These are phyloP conservation scores for Lichtheimia hyalospora DNA, from an alignment of 371 early-diverging fungal genomes.

Conservation along the genomic window DNA sequence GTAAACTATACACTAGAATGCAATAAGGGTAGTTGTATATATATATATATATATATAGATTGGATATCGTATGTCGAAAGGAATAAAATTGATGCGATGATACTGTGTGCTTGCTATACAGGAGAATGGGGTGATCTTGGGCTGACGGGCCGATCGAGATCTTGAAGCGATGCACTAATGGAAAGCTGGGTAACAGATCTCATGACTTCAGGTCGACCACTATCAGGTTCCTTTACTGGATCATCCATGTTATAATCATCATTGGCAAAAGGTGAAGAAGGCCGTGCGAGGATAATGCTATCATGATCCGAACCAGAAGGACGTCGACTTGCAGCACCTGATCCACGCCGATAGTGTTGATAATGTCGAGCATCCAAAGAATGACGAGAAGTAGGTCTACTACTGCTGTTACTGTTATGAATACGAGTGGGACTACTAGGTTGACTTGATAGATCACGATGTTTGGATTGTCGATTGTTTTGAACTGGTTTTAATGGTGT, in stretches of 20 bases:
- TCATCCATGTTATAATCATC: slow-evolving; percentile 33
- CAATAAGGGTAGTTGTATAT: slow-evolving; percentile 1
- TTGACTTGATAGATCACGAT: no score
- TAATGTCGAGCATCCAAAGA: slow-evolving; percentile 8
- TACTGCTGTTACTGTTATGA: no score
- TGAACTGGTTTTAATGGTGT: no score
- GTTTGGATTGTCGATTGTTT: no score
- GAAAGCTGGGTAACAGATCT: slow-evolving; percentile 47
- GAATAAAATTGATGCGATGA: not conserved
- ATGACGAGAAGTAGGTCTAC: slow-evolving; percentile 8
- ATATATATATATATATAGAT: not conserved
- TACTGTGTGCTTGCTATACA: not conserved
- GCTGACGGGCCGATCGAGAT: slow-evolving; percentile 19
- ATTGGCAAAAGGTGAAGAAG: slow-evolving; percentile 28
- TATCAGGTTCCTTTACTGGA: slow-evolving; percentile 47
- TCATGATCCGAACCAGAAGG: slow-evolving; percentile 30
- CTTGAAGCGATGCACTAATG: slow-evolving; percentile 36
- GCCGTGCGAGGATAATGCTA: slow-evolving; percentile 27
- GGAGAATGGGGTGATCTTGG: not conserved
- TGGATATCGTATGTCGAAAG: no score
- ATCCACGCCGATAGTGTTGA: slow-evolving; percentile 7
- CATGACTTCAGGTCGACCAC: slow-evolving; percentile 42
- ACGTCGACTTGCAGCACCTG: slow-evolving; percentile 10
- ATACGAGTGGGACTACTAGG: no score
- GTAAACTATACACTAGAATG: not conserved